Base-by-base conservation (phyloP, 2,329 filamentous ascomycete genomes). In the Curvularia verruculosa region DNA sequence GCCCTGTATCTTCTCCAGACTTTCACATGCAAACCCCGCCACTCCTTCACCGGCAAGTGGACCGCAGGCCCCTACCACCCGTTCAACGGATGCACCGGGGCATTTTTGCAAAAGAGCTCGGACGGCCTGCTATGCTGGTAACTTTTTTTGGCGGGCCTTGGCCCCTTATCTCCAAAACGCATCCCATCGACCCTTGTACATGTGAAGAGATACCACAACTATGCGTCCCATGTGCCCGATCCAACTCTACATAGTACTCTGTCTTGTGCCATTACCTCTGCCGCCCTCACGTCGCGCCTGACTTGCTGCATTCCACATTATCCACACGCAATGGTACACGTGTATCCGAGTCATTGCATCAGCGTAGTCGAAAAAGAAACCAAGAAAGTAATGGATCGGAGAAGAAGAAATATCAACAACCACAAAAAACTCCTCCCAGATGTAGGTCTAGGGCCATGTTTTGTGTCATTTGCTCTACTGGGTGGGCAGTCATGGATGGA, bases 21-120 rank as follows among this genome's bases (percentile, higher is more conserved):
- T 65, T 65, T 67, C 64, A 67, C 63, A 64, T 67, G 64, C 39
- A 59, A 64, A 63, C 48, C 54, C 52, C 39, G 24, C 43, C 43
- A 46, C 50, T 39, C 15, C 26, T 29, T n/a, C 37, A 36, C 44
- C 23, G 46, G 49, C 34, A 58, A 57, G 56, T 57, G 57, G 59
- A 60, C 57, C 56, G 50, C 49, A 47, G 28, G 31, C 63, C 59
- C 61, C 63, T 63, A 64, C 46, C 51, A 53, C 49, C 52, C 51
- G 54, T 54, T 54, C 26, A 31, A 48, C 36, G 43, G 52, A 37
- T 34, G 28, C 19, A 40, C 40, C 51, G 45, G 46, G 28, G 52
- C 34, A 46, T 31, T 34, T n/a, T 37, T 31, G 19, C 39, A 7
- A 21, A 23, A 1, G 39, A 41, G 39, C 39, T 41, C 39, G 39